These are phyloP conservation scores for Cladosporium sp. DNA, from an alignment of 2,329 filamentous ascomycete species.

Conservation along the genomic window DNA sequence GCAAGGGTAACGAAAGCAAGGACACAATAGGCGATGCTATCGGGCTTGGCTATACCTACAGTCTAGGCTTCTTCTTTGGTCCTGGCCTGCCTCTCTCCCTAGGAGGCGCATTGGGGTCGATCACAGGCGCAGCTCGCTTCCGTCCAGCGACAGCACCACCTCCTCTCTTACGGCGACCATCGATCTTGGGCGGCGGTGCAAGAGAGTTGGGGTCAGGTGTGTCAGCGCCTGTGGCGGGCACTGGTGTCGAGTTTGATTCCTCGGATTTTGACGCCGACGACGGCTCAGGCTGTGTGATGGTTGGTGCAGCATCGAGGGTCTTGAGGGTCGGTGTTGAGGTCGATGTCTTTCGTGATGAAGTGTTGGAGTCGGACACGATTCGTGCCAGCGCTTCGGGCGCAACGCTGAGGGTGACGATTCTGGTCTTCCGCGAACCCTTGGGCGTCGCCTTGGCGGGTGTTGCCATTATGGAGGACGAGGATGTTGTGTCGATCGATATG, in stretches of 20 bases:
- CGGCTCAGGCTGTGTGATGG: slow-evolving; percentile 15
- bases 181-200: slow-evolving; percentile 46
- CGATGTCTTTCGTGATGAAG: slow-evolving; percentile 15
- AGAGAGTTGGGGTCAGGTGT: slow-evolving; percentile 41
- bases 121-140: slow-evolving; percentile 38
- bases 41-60: slow-evolving; percentile 64
- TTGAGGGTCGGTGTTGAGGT: not conserved
- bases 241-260: slow-evolving; percentile 44
- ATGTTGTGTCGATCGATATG: slow-evolving; percentile 6
- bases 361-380: not conserved
- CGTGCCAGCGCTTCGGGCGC: slow-evolving; percentile 15
- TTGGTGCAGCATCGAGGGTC: slow-evolving; percentile 4
- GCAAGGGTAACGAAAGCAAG: not conserved
- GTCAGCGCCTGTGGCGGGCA: slow-evolving; percentile 36
- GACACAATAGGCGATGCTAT: not conserved
- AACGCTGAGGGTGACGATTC: slow-evolving; percentile 18
- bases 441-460: slow-evolving; percentile 11
- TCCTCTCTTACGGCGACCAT: slow-evolving; percentile 68
- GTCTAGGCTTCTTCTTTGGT: slow-evolving; percentile 90
- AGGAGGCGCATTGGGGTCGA: slow-evolving; percentile 49
- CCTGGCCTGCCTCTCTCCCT: slow-evolving; percentile 71
- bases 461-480: not conserved
- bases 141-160: slow-evolving; percentile 36
- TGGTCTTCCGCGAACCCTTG: slow-evolving; percentile 19
- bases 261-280: slow-evolving; percentile 38